Evolutionary conservation across 2,329 filamentous ascomycete genomes (phyloP), one percentile per base, ranked within the genome.

Genomic region (Hypoxylon sp.): DNA sequence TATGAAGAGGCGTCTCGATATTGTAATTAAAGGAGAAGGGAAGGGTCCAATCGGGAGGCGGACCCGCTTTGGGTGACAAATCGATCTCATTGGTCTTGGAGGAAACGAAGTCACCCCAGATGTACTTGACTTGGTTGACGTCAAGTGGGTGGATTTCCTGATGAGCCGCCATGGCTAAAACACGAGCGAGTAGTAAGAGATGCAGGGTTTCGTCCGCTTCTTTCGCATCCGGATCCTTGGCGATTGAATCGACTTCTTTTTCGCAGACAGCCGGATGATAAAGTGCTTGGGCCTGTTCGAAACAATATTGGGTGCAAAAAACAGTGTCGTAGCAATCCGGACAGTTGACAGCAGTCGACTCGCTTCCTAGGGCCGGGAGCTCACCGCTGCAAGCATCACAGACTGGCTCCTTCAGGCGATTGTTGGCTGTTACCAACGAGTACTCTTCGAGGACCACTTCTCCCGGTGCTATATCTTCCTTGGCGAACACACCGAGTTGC

Each of bases 401-500:
- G 31, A 95, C 87, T 3, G 92, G 86, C 69, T 97, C 94, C 77
- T 97, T 93, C 11, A 96, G 87, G 31, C 93, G 90, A 77, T 96
- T 96, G 73, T 95, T 96, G 50, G 93, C 94, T 1, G 94, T 97
- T 44, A 99, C 83, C 6, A 97, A 86, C 7, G 94, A 96, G 67
- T 91, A 92, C 77, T 99, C 96, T 52, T 88, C 84, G 31, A 99
- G 86, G 1, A 98, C 89, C 5, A 86, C 84, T 77, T 97, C 92
- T 8, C 92, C 92, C 0, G 93, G 88, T 0, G 84, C 81, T 39
- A 98, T 92, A 71, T 97, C 91, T 70, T 92, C 87, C 73, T 89
- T 93, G 6, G 94, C 95, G 78, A 98, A 98, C 2, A 99, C 86
- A 3, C 96, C 96, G 0, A 99, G 87, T 79, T 99, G 96, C 67